Evolutionary conservation across 305 asterid species (phyloP).

Genomic region (Solanum chacoense): DNA sequence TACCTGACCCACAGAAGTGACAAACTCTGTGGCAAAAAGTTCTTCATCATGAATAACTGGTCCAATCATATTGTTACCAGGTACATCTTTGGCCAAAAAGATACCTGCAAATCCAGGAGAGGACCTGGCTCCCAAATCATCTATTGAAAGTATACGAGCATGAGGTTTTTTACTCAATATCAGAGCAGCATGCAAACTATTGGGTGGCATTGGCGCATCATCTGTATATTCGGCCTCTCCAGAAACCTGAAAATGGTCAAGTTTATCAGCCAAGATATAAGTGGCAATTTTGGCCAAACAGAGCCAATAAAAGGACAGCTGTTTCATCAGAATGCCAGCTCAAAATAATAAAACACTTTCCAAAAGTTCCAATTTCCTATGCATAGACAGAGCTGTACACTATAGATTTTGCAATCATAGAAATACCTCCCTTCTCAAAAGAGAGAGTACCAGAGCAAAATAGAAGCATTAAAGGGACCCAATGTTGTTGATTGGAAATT

Average conservation of each 20-base stretch:
- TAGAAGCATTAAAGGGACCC: not conserved
- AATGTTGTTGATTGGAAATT: not conserved
- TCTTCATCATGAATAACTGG: slow-evolving; percentile 70
- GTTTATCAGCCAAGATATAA: slow-evolving; percentile 10
- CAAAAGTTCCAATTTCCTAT: not conserved
- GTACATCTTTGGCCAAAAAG: slow-evolving; percentile 65
- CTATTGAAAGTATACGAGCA: slow-evolving; percentile 70
- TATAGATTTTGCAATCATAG: not conserved
- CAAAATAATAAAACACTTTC: not conserved
- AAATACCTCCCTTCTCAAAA: not conserved
- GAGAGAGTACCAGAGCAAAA: not conserved
- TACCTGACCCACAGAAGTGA: slow-evolving; percentile 97
- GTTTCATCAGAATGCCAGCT: not conserved
- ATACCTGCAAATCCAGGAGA: slow-evolving; percentile 75
- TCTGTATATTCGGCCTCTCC: slow-evolving; percentile 98
- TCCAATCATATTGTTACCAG: slow-evolving; percentile 55
- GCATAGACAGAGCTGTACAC: not conserved
- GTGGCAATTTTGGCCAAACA: slow-evolving; percentile 5
- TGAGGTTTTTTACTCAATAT: slow-evolving; percentile 83
- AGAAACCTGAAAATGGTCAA: slow-evolving; percentile 48
- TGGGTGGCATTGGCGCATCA: slow-evolving; percentile 85
- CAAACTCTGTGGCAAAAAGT: slow-evolving; percentile 65
- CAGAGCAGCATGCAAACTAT: slow-evolving; percentile 66
- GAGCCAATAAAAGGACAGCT: not conserved
- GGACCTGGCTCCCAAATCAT: slow-evolving; percentile 61